Evolutionary conservation across 1,284 basidiomycete species (phyloP), one percentile per base, ranked within the genome.

Genomic region (Bothia castanella): DNA sequence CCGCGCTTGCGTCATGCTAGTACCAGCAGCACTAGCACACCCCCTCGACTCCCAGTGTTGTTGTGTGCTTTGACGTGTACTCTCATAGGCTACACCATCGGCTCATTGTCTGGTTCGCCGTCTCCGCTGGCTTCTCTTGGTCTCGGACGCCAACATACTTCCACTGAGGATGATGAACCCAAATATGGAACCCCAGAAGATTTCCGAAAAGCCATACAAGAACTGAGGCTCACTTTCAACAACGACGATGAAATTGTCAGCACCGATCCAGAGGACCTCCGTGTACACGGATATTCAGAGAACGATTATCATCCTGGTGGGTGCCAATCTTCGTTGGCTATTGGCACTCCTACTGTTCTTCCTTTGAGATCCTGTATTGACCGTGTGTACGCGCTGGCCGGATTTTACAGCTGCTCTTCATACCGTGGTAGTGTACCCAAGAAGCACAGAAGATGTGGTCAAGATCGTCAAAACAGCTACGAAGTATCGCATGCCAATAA

Each of bases 401-500:
- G n/a, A 23, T n/a, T 41, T 27, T 27, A 43, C 48, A 79, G 80
- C 68, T 39, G 59, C 66, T 25, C 59, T 63, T 8, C 79, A 80
- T 47, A 77, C 72, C 36, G 80, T 81, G 2, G 71, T 83, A 0
- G 75, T 82, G 8, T 80, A 76, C 57, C 80, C 80, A 3, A 58
- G 58, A 23, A 71, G 69, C 5, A 89, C 87, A 0, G 80, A 85
- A 55, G 86, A 89, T 55, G 86, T 89, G 9, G 81, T 85, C 17
- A 72, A 74, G 52, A 77, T 87, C 36, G 81, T 87, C 54, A 80
- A 82, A 49, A 76, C 85, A 47, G 83, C 88, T 1, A 75, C 72
- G 23, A 78, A 80, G 60, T 81, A 82, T 64, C 69, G 72, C n/a
- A 83, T 89, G 67, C 87, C 89, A 1, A 63, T 91, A n/a, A 77